Percentiles rank a stretch among this genome's conserved stretches.
phyloP scores from a whole-genome alignment of 192 early-diverging fungal species.

The Podila epicladia region DNA sequence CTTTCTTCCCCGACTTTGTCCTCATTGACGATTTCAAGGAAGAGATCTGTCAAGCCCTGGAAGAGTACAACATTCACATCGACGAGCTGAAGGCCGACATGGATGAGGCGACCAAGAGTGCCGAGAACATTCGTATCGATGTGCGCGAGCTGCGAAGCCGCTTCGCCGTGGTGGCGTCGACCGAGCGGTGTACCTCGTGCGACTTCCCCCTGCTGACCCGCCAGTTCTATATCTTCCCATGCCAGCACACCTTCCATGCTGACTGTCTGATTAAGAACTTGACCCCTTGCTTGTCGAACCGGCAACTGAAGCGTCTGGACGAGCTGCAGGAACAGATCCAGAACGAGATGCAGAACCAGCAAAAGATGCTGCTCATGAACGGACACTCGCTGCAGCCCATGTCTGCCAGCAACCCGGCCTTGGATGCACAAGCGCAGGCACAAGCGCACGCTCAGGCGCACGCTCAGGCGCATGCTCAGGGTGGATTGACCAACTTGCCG shows the following conservation, averaged over 20 bases:
- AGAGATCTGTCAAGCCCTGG: conserved; percentile 90
- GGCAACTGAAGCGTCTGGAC: conserved; percentile 58
- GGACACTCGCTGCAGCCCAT: conserved; percentile 21
- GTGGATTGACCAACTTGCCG: conserved; percentile 8
- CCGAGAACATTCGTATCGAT: conserved; percentile 92
- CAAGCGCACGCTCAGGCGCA: background rate
- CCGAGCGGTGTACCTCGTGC: conserved; percentile 85
- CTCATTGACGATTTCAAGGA: conserved; percentile 98
- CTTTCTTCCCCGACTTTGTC: conserved; percentile 97
- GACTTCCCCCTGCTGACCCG: conserved; percentile 79
- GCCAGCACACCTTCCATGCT: conserved; percentile 94
- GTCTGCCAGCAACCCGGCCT: conserved; percentile 11
- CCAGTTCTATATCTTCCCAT: conserved; percentile 96
- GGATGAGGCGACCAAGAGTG: conserved; percentile 94
- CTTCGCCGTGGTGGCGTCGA: conserved; percentile 72
- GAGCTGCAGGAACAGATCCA: conserved; percentile 71
- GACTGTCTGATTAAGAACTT: conserved; percentile 82
- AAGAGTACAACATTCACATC: conserved; percentile 93
- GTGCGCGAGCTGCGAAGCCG: conserved; percentile 87
- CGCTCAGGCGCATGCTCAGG: conserved; percentile 1
- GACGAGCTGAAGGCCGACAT: conserved; percentile 90
- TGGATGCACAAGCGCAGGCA: conserved; percentile 16
- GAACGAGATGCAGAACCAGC: conserved; percentile 56
- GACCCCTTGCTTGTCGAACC: conserved; percentile 26
- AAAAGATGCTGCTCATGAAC: conserved; percentile 33